These are phyloP conservation scores for Coemansia asiatica DNA, from an alignment of 192 early-diverging fungal species.

Conservation along the genomic window DNA sequence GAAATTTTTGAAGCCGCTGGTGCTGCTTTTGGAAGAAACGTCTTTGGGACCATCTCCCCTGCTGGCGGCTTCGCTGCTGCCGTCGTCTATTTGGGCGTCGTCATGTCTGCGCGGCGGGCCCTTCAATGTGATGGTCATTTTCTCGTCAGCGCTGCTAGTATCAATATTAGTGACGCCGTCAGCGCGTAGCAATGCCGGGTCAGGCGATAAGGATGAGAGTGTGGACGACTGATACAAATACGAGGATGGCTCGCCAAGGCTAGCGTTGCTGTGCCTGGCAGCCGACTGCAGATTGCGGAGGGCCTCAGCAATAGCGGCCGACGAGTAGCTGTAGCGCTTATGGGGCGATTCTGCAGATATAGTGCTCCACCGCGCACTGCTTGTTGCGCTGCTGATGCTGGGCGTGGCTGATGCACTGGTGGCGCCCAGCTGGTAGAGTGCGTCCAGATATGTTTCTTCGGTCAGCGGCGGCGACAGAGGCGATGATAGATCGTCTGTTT, in stretches of 20 bases:
- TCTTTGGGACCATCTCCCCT: not conserved
- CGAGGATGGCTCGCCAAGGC: constrained; percentile 2
- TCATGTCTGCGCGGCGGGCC: constrained; percentile 20
- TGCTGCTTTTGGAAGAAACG: not conserved
- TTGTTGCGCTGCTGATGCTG: constrained; percentile 19
- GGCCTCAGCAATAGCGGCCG: constrained; percentile 42
- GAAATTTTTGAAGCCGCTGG: not conserved
- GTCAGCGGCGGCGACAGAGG: constrained; percentile 9
- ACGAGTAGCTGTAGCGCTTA: constrained; percentile 43
- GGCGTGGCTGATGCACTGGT: constrained; percentile 5
- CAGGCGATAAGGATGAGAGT: not conserved
- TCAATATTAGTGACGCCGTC: not conserved
- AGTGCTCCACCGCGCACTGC: constrained; percentile 40
- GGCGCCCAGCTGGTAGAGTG: constrained; percentile 11
- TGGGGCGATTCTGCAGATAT: constrained; percentile 39
- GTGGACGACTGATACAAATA: not conserved
- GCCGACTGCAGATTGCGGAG: constrained; percentile 34
- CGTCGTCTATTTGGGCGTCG: not conserved
- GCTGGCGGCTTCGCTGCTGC: not conserved
- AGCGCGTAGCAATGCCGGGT: not conserved
- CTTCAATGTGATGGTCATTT: constrained; percentile 54
- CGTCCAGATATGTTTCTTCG: constrained; percentile 7
- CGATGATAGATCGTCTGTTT: not conserved
- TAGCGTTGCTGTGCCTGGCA: not conserved
- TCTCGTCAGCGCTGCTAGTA: constrained; percentile 17